These are phyloP conservation scores for Chaetomiaceae sp. DNA, from an alignment of 2,329 filamentous ascomycete genomes.

Conservation along the genomic window DNA sequence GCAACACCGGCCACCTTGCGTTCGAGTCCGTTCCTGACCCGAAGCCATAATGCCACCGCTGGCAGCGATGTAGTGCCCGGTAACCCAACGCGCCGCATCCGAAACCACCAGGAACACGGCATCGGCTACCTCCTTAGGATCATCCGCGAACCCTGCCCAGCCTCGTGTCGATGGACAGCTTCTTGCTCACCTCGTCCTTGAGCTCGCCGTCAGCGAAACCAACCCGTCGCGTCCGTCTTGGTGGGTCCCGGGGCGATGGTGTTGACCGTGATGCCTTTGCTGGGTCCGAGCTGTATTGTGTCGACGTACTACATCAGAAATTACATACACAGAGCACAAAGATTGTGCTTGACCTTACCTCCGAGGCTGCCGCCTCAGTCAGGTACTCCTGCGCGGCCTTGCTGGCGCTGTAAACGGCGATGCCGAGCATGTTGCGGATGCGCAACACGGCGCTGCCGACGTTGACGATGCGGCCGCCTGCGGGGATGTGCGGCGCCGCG, in stretches of 20 bases:
- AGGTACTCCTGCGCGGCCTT: slow-evolving; percentile 34
- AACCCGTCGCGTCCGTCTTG: slow-evolving; percentile 28
- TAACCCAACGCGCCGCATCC: slow-evolving; percentile 39
- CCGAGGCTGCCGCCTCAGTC: slow-evolving; percentile 29
- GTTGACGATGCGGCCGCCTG: slow-evolving; percentile 31
- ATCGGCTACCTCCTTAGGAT: slow-evolving; percentile 37
- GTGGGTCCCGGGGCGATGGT: slow-evolving; percentile 36
- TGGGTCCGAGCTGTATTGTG: slow-evolving; percentile 26
- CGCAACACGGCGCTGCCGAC: slow-evolving; percentile 26
- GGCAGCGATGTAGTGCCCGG: slow-evolving; percentile 36
- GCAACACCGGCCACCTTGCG: too few species aligned
- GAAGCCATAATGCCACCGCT: slow-evolving; percentile 34
- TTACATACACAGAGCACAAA: too few species aligned
- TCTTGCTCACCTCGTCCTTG: slow-evolving; percentile 18
- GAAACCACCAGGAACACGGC: slow-evolving; percentile 34
- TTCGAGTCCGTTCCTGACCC: too few species aligned
- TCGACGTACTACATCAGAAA: background rate
- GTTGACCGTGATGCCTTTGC: slow-evolving; percentile 39
- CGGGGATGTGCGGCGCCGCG: slow-evolving; percentile 31
- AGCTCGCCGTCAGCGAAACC: slow-evolving; percentile 11
- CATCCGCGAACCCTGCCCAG: slow-evolving; percentile 32
- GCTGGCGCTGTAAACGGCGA: slow-evolving; percentile 25
- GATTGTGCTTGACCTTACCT: slow-evolving; percentile 18
- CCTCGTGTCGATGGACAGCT: slow-evolving; percentile 25
- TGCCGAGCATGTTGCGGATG: slow-evolving; percentile 10